Percentiles rank a stretch among this genome's conserved stretches.
Evolutionary conservation across 2,329 filamentous ascomycete genomes (phyloP).

Genomic region (Alternaria sp.): DNA sequence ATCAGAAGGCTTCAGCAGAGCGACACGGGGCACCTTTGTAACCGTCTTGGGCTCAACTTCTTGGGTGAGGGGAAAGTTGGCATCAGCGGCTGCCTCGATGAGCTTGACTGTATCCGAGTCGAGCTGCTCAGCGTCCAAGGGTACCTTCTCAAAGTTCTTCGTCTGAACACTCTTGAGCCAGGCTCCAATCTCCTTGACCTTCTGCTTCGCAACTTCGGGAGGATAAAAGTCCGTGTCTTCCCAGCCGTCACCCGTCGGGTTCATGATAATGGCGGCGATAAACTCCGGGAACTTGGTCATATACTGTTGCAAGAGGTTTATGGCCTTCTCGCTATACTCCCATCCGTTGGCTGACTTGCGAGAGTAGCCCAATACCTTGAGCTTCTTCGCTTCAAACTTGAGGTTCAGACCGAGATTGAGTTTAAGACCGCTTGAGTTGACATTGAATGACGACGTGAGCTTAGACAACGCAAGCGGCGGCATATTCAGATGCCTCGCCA

Average conservation of each 20-base stretch:
- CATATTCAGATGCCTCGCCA: constrained; percentile 81
- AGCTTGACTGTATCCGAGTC: constrained; percentile 87
- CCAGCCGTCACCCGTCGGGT: constrained; percentile 86
- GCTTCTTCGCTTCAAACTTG: constrained; percentile 94
- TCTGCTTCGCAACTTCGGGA: constrained; percentile 73
- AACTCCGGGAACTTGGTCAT: constrained; percentile 97
- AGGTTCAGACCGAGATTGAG: constrained; percentile 94
- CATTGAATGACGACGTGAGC: constrained; percentile 92
- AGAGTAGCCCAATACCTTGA: constrained; percentile 95
- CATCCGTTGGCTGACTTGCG: constrained; percentile 86
- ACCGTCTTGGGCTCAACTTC: constrained; percentile 71
- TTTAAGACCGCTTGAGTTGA: constrained; percentile 81
- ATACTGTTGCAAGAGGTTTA: constrained; percentile 83
- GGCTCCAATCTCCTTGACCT: constrained; percentile 90
- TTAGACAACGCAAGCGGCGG: constrained; percentile 92
- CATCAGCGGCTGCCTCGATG: constrained; percentile 80
- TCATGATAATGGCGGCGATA: constrained; percentile 84
- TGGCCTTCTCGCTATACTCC: constrained; percentile 91
- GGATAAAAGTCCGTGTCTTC: constrained; percentile 87
- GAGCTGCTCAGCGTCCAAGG: constrained; percentile 93
- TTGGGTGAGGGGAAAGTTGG: constrained; percentile 42
- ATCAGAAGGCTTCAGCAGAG: constrained; percentile 90
- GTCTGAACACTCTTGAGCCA: constrained; percentile 94
- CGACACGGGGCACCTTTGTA: constrained; percentile 82
- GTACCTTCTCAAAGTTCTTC: constrained; percentile 93